Evolutionary conservation across 805 yeast species (phyloP).

Genomic region (Saturnispora gosingensis): DNA sequence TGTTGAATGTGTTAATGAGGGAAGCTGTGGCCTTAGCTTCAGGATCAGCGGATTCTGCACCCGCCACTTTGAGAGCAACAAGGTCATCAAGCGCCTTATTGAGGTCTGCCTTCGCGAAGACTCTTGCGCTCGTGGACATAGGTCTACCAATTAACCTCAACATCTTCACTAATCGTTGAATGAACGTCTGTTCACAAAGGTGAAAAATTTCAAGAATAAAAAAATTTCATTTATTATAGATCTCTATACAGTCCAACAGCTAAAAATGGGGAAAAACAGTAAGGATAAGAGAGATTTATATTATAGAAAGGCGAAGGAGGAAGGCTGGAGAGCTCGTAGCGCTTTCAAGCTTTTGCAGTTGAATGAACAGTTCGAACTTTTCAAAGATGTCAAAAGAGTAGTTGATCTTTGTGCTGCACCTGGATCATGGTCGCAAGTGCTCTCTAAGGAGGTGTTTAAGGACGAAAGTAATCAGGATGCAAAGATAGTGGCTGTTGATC

Average conservation of each 20-base stretch:
- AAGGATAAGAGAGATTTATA: conserved; percentile 91
- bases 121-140: neutral
- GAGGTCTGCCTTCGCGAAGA: conserved; percentile 8
- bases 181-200: neutral
- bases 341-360: conserved; percentile 90
- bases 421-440: conserved; percentile 96
- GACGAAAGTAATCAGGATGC: conserved; percentile 23
- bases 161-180: neutral
- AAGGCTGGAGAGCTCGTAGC: conserved; percentile 95
- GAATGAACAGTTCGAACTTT: conserved; percentile 80
- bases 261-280: conserved; percentile 80
- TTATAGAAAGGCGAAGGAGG: conserved; percentile 91
- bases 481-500: conserved; percentile 86
- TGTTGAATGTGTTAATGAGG: conserved; percentile 20
- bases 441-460: conserved; percentile 55
- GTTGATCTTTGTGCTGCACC: conserved; percentile 99
- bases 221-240: neutral
- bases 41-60: conserved; percentile 12
- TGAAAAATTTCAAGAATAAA: neutral
- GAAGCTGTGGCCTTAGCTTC: conserved; percentile 16
- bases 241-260: neutral
- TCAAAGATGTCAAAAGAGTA: conserved; percentile 67
- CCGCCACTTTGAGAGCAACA: conserved; percentile 11
- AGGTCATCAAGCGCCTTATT: conserved; percentile 22
- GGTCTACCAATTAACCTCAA: conserved; percentile 1